Conservation (phyloP, 768 basidiomycete genomes). For the Hortiboletus campestris region DNA sequence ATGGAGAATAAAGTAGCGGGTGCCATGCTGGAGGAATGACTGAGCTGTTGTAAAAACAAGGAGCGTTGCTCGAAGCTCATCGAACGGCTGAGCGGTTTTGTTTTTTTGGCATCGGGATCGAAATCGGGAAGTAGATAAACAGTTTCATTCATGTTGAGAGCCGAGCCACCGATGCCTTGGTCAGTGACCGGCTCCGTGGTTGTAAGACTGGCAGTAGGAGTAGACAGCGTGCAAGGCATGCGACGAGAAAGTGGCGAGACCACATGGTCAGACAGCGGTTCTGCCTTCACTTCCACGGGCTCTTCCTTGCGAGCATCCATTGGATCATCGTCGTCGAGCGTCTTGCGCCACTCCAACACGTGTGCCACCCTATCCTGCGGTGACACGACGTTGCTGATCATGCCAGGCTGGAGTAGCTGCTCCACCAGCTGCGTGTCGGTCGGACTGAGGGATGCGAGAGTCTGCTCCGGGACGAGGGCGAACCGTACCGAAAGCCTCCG, state of each 20-base stretch:
- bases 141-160: conserved; percentile 26
- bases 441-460: conserved; percentile 50
- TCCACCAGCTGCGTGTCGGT: conserved; percentile 48
- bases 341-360: conserved; percentile 28
- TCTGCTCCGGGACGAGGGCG: conserved; percentile 36
- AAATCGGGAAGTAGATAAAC: conserved; percentile 24
- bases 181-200: conserved; percentile 32
- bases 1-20: conserved; percentile 51
- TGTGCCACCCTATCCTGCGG: conserved; percentile 31
- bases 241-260: conserved; percentile 27
- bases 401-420: conserved; percentile 44
- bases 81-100: conserved; percentile 39
- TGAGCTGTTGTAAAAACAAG: conserved; percentile 47
- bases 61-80: conserved; percentile 55
- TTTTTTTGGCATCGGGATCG: conserved; percentile 9
- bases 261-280: neutral
- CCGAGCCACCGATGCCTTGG: conserved; percentile 28
- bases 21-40: conserved; percentile 32
- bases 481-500: conserved; percentile 32
- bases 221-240: conserved; percentile 58
- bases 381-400: conserved; percentile 24
- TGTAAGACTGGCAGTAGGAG: conserved; percentile 42
- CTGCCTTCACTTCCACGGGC: conserved; percentile 15
- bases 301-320: conserved; percentile 37
- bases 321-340: conserved; percentile 31